Evolutionary conservation across 345 rosid species (phyloP).

Genomic region (Eucalyptus pauciflora): DNA sequence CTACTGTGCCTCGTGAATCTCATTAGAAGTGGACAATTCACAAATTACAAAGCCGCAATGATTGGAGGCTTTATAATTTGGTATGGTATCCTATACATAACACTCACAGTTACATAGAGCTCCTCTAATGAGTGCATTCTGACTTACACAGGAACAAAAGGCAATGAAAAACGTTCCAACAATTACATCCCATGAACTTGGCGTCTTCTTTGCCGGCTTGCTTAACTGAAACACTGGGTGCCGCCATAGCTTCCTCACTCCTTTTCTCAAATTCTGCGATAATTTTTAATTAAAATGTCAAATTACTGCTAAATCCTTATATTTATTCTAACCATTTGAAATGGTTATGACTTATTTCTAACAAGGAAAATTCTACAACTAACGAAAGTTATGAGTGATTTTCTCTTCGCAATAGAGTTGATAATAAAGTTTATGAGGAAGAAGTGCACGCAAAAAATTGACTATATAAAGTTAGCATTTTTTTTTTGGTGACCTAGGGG

Average conservation of each 20-base stretch:
- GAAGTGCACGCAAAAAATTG: background rate
- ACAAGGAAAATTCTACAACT: rapidly evolving
- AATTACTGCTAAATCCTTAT: background rate
- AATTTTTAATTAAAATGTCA: background rate
- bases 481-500: background rate
- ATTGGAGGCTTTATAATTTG: background rate
- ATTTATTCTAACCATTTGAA: background rate
- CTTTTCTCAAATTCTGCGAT: slow-evolving; percentile 34
- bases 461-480: no score
- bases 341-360: background rate
- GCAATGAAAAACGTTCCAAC: background rate
- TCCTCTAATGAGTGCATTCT: background rate
- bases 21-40: no score
- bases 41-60: rapidly evolving
- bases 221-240: slow-evolving; percentile 59
- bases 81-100: background rate
- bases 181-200: slow-evolving; percentile 31
- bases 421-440: background rate
- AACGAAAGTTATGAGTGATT: rapidly evolving
- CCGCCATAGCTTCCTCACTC: slow-evolving; percentile 46
- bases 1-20: no score
- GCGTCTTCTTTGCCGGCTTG: slow-evolving; percentile 38
- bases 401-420: rapidly evolving
- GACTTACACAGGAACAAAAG: rapidly evolving
- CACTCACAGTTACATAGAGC: background rate